Evolutionary conservation across 2,329 filamentous ascomycete species (phyloP), one percentile per base, ranked within the genome.

Genomic region (Aspergillus quadricinctus): DNA sequence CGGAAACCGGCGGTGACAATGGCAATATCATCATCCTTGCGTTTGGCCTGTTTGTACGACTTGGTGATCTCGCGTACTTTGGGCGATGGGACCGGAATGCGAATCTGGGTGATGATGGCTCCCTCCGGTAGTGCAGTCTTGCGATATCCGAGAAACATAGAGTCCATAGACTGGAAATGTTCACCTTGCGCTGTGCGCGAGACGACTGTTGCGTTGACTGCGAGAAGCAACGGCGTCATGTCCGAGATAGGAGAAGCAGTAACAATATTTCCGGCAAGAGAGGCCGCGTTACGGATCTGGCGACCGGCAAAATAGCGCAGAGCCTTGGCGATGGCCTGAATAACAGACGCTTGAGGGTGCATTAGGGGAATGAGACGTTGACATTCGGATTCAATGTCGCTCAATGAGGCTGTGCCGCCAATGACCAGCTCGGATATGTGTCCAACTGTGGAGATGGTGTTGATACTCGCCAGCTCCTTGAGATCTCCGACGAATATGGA

Each of bases 11-110:
- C 86, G 49, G 95, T 97, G 25, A 97, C 94, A 65, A 99, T 97
- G 1, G 94, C 94, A 69, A 99, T 97, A 69, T 99, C 94, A 66
- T 99, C 94, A 66, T 99, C 94, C 70, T 97, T 97, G 62, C 94
- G 80, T 79, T 99, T 99, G 0, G 94, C 86, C 72, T 97, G 93
- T 75, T 99, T 99, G 75, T 97, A 97, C 0, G 93, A 87, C 46
- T 89, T 84, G 71, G 96, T 88, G 69, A 87, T 91, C 70, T 97
- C 94, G 3, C 89, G 87, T 66, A 88, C 88, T 52, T 86, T 81
- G 2, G 80, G 80, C 0, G 89, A 88, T 14, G 29, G 29, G 3
- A 89, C 77, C 0, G 94, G 94, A 48, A 99, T 90, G n/a, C 88
- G 85, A 60, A 99, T 87, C 43, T 87, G 88, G 1, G 91, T 86